These are phyloP conservation scores for Helotiales sp. DNA, from an alignment of 2,329 filamentous ascomycete species.

Conservation along the genomic window DNA sequence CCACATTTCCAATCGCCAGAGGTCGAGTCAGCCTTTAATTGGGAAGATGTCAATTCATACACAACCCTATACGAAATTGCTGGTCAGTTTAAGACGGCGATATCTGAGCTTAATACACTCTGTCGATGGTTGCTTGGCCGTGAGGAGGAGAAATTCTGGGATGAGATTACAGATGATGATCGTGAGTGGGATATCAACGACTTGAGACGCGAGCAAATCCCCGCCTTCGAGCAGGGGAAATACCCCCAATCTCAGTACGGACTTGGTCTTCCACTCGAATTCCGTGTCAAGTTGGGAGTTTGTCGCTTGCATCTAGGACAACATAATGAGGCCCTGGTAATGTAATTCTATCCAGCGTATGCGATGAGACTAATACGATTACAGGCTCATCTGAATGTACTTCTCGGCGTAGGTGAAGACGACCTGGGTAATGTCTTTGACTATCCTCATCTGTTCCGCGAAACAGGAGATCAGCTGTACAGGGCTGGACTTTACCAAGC, in stretches of 20 bases:
- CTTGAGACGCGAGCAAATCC: slow-evolving; percentile 62
- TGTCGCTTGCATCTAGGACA: slow-evolving; percentile 74
- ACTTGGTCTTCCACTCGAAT: slow-evolving; percentile 71
- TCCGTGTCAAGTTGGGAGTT: slow-evolving; percentile 80
- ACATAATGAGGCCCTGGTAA: slow-evolving; percentile 72
- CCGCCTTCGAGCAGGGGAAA: slow-evolving; percentile 57
- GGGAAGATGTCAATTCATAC: slow-evolving; percentile 85
- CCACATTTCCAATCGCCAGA: slow-evolving; percentile 26
- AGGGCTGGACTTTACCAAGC: slow-evolving; percentile 50
- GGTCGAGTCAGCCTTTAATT: slow-evolving; percentile 40
- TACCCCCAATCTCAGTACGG: slow-evolving; percentile 66
- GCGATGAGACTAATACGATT: slow-evolving; percentile 11
- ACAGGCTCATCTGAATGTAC: slow-evolving; percentile 62
- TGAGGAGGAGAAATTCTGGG: slow-evolving; percentile 74
- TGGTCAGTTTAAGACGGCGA: slow-evolving; percentile 63
- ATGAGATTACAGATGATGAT: slow-evolving; percentile 69
- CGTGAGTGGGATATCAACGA: slow-evolving; percentile 84
- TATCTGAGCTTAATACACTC: slow-evolving; percentile 68
- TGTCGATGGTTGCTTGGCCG: slow-evolving; percentile 83
- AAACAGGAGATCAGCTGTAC: slow-evolving; percentile 62
- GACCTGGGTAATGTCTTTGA: slow-evolving; percentile 55
- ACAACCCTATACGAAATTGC: slow-evolving; percentile 74
- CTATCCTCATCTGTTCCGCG: slow-evolving; percentile 77
- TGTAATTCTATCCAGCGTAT: slow-evolving; percentile 30
- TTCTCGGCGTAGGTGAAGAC: slow-evolving; percentile 64